A percentile compares a stretch with the other conserved stretches of the same genome.
phyloP scores from a whole-genome alignment of 768 basidiomycete species.

The Leccinum longicurvipes region DNA sequence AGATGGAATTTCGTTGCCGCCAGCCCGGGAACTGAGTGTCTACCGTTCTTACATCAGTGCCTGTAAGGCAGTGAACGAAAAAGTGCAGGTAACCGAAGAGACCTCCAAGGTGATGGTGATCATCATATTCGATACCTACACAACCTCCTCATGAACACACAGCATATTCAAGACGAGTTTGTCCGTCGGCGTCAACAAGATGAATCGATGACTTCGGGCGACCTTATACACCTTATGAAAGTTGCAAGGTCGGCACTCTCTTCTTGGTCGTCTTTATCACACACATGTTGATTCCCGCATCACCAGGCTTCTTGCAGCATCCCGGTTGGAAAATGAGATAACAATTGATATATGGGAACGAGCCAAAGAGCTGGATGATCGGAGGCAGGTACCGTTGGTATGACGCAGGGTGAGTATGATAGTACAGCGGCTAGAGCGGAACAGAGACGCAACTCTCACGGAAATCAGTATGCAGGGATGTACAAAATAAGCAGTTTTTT shows the following conservation, averaged over 20 bases:
- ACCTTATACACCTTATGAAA: constrained; percentile 65
- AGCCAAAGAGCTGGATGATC: constrained; percentile 56
- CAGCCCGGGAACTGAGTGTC: constrained; percentile 42
- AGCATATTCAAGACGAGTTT: constrained; percentile 81
- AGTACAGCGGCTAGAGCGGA: background rate
- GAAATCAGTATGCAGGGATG: background rate
- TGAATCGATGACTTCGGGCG: constrained; percentile 46
- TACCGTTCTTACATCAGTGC: constrained; percentile 61
- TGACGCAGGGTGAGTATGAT: constrained; percentile 9
- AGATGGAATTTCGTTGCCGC: constrained; percentile 44
- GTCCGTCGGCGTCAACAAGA: constrained; percentile 42
- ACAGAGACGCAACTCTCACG: background rate
- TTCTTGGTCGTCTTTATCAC: background rate
- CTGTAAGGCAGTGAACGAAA: constrained; percentile 49
- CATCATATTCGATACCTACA: background rate
- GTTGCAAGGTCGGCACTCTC: constrained; percentile 55
- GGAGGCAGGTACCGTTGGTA: constrained; percentile 30
- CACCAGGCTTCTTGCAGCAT: constrained; percentile 54
- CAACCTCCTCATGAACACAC: background rate
- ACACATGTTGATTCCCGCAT: constrained; percentile 6
- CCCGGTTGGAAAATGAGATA: constrained; percentile 53
- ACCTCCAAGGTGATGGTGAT: constrained; percentile 52
- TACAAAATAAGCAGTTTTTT: constrained; percentile 1
- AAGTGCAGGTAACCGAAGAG: constrained; percentile 48
- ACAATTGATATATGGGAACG: constrained; percentile 60